These are phyloP conservation scores for Euphrasia confusa DNA, from an alignment of 257 asterid species.

Conservation along the genomic window DNA sequence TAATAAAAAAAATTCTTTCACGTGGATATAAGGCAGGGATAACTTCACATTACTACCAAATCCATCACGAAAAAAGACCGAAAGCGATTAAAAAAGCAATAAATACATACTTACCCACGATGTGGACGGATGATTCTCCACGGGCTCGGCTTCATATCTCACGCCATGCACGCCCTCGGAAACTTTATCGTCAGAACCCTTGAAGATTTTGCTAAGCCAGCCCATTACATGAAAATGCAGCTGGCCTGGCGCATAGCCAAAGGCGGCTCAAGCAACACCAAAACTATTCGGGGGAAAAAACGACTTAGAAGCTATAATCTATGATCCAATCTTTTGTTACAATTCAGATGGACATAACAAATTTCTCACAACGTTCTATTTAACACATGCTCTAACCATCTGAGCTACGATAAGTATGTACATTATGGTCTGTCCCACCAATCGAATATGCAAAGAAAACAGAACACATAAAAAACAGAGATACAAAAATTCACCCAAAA, in stretches of 20 bases:
- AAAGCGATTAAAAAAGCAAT: not conserved
- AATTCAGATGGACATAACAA: no score
- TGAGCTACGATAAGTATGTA: not conserved
- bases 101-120: constrained; percentile 43
- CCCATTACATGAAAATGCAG: constrained; percentile 36
- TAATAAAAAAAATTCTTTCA: not conserved
- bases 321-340: not conserved
- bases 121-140: constrained; percentile 57
- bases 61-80: not conserved
- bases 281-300: not conserved
- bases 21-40: not conserved
- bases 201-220: constrained; percentile 81
- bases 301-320: not conserved
- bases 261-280: constrained; percentile 34
- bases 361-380: not conserved
- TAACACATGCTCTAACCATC: no score
- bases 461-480: not conserved
- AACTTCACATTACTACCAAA: no score
- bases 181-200: constrained; percentile 58
- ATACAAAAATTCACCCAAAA: constrained; percentile 11
- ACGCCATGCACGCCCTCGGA: constrained; percentile 58
- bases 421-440: constrained; percentile 6
- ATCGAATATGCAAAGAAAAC: not conserved
- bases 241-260: constrained; percentile 29
- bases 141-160: constrained; percentile 56